Percentiles rank a stretch among this genome's conserved stretches.
These are phyloP conservation scores for Backusella sp. DNA, from an alignment of 192 early-diverging fungal genomes.

Conservation along the genomic window DNA sequence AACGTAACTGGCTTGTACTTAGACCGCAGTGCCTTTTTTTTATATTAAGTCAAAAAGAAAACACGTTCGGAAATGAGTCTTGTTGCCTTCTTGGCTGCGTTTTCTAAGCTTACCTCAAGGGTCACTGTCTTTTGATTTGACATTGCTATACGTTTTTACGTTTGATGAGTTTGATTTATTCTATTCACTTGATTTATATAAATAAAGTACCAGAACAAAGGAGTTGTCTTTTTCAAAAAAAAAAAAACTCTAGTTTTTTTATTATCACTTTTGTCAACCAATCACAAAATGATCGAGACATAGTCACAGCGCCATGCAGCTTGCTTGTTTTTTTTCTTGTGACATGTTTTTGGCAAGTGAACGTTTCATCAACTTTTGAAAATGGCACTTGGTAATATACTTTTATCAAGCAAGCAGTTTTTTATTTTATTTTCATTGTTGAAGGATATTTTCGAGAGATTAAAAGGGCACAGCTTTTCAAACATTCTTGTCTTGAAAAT, in stretches of 20 bases:
- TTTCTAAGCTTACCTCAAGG: neutral
- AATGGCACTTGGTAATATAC: too few species aligned
- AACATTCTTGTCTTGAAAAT: too few species aligned
- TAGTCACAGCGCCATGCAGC: too few species aligned
- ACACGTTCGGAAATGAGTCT: neutral
- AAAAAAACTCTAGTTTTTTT: too few species aligned
- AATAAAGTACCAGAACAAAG: neutral
- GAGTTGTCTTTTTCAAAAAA: neutral
- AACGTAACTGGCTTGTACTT: neutral
- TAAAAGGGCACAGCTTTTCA: too few species aligned
- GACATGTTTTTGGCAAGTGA: too few species aligned
- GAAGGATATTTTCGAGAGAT: too few species aligned
- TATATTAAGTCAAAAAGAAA: neutral
- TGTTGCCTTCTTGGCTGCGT: neutral
- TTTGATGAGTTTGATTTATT: neutral
- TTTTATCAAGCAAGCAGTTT: too few species aligned
- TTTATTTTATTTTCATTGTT: too few species aligned
- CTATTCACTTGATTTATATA: neutral
- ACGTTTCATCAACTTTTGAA: too few species aligned
- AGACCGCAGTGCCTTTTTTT: neutral
- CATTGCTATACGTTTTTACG: neutral
- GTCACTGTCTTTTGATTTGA: neutral
- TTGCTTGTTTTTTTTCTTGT: too few species aligned
- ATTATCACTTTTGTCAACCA: neutral
- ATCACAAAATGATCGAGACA: neutral